phyloP scores from a whole-genome alignment of 768 basidiomycete genomes.

The Suillus spraguei region DNA sequence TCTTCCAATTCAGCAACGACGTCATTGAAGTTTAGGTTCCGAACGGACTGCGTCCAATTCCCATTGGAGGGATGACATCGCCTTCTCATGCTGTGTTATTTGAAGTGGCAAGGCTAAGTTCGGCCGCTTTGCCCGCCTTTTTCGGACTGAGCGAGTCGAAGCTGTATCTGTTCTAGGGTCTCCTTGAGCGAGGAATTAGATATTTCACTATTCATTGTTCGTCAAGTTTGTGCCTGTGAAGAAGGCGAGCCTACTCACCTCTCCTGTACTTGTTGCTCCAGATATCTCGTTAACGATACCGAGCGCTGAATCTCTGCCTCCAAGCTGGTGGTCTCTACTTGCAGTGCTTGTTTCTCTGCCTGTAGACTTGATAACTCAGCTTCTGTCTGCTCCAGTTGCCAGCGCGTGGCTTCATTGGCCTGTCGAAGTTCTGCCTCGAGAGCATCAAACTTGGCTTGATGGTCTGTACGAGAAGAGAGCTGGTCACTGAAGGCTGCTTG shows the following conservation, averaged over 20 bases:
- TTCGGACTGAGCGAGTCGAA: conserved; percentile 53
- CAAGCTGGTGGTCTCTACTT: conserved; percentile 57
- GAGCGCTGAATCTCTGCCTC: conserved; percentile 69
- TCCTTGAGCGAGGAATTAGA: conserved; percentile 40
- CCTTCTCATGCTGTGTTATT: conserved; percentile 66
- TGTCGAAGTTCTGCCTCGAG: conserved; percentile 37
- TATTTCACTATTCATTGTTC: conserved; percentile 44
- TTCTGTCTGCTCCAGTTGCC: conserved; percentile 45
- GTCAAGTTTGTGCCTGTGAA: conserved; percentile 14
- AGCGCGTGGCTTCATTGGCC: conserved; percentile 38
- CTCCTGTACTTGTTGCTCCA: conserved; percentile 67
- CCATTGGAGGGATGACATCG: conserved; percentile 56
- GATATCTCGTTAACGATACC: conserved; percentile 58
- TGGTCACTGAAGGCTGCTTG: conserved; percentile 30
- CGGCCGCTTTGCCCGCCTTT: conserved; percentile 60
- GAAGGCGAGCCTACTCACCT: conserved; percentile 42
- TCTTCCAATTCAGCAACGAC: conserved; percentile 65
- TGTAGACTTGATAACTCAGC: conserved; percentile 39
- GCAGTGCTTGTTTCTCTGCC: conserved; percentile 53
- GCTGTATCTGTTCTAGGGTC: conserved; percentile 43
- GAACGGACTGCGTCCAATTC: conserved; percentile 56
- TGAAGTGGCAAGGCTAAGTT: conserved; percentile 69
- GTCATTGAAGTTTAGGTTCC: conserved; percentile 55
- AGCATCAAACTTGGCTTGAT: conserved; percentile 34
- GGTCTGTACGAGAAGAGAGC: conserved; percentile 27